Conservation (phyloP, 1,284 basidiomycete species). For the Cryptococcus hybrid region DNA sequence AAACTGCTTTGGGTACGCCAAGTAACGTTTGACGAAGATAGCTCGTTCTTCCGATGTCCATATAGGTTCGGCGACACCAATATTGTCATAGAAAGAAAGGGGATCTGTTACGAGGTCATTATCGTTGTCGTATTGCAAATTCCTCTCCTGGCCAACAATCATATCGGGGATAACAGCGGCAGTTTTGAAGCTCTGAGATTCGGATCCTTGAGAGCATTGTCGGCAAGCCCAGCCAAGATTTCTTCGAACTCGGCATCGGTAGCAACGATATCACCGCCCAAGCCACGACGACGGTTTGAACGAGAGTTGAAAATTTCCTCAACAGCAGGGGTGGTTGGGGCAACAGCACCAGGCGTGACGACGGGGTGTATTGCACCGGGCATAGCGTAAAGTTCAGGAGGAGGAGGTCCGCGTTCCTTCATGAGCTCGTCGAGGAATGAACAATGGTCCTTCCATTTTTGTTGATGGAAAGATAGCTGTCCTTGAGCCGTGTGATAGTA, state of each 20-base stretch:
- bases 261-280: constrained; percentile 76
- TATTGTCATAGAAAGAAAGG: constrained; percentile 69
- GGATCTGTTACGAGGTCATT: constrained; percentile 80
- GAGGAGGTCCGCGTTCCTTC: constrained; percentile 41
- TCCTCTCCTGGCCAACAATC: constrained; percentile 67
- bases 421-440: constrained; percentile 58
- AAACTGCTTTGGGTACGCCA: constrained; percentile 89
- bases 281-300: constrained; percentile 33
- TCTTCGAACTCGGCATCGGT: constrained; percentile 97
- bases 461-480: constrained; percentile 68
- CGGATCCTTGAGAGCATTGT: constrained; percentile 88
- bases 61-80: constrained; percentile 63
- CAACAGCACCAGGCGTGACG: constrained; percentile 25
- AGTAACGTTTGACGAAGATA: constrained; percentile 77
- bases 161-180: constrained; percentile 92
- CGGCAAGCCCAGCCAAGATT: constrained; percentile 88
- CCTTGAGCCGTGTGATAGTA: constrained; percentile 60
- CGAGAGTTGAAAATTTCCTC: constrained; percentile 32
- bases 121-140: constrained; percentile 70
- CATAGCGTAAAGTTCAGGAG: constrained; percentile 33
- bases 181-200: constrained; percentile 79
- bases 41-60: constrained; percentile 87
- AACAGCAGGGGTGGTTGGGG: constrained; percentile 23
- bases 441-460: constrained; percentile 71
- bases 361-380: constrained; percentile 29